Conservation (phyloP, 768 basidiomycete genomes). For the Naganishia vishniacii region DNA sequence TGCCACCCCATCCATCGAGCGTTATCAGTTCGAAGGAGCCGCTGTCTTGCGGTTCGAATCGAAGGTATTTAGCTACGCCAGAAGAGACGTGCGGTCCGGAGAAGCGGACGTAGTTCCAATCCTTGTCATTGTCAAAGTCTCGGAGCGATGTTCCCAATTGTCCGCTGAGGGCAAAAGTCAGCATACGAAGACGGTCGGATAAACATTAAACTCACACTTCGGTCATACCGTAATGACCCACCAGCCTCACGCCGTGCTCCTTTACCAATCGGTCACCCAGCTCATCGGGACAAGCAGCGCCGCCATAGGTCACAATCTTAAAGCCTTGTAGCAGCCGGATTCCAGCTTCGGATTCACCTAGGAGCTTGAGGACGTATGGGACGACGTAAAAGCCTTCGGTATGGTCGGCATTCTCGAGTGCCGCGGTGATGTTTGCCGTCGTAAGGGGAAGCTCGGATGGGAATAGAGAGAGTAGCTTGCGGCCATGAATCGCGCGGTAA, state of each 20-base stretch:
- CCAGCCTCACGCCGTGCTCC: slow-evolving; percentile 12
- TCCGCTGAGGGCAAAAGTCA: slow-evolving; percentile 1
- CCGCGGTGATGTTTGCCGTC: slow-evolving; percentile 50
- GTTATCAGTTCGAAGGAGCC: slow-evolving; percentile 55
- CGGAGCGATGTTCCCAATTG: slow-evolving; percentile 54
- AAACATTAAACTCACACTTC: slow-evolving; percentile 8
- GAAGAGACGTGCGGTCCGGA: slow-evolving; percentile 34
- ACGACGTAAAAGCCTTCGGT: slow-evolving; percentile 39
- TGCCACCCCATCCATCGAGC: slow-evolving; percentile 56
- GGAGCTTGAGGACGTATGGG: slow-evolving; percentile 52
- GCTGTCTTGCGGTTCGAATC: slow-evolving; percentile 52
- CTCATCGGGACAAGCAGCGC: slow-evolving; percentile 54
- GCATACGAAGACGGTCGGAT: background rate
- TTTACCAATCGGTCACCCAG: slow-evolving; percentile 19
- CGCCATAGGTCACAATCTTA: slow-evolving; percentile 56
- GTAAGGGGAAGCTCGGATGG: slow-evolving; percentile 54
- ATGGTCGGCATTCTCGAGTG: slow-evolving; percentile 46
- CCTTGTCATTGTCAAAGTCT: slow-evolving; percentile 55
- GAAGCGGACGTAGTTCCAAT: slow-evolving; percentile 56
- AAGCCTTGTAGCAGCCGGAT: slow-evolving; percentile 51
- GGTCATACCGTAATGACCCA: slow-evolving; percentile 22
- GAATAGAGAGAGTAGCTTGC: slow-evolving; percentile 50
- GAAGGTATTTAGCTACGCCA: slow-evolving; percentile 48
- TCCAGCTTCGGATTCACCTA: slow-evolving; percentile 55
- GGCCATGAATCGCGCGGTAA: slow-evolving; percentile 50